A percentile compares a stretch with the other conserved stretches of the same genome.
These are phyloP conservation scores for Cymodocea nodosa DNA, from an alignment of 116 monocot species.

Conservation along the genomic window DNA sequence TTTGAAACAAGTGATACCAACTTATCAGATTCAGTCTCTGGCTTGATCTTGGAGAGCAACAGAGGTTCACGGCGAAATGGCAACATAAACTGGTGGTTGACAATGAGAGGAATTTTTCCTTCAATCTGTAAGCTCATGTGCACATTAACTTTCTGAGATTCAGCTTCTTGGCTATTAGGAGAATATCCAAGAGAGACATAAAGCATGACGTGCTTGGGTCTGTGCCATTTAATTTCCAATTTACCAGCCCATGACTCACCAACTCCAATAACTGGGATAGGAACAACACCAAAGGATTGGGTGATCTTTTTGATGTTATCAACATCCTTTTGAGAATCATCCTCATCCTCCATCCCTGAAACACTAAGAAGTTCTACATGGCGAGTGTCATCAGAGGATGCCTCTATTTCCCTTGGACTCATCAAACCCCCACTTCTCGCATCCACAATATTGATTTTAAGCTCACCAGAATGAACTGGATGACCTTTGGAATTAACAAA, in stretches of 20 bases:
- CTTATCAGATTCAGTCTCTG: conserved; percentile 17
- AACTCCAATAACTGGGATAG: conserved; percentile 42
- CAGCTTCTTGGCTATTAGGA: conserved; percentile 13
- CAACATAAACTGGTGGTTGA: conserved; percentile 61
- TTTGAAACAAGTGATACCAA: conserved; percentile 38
- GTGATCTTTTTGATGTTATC: conserved; percentile 72
- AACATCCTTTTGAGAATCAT: conserved; percentile 24
- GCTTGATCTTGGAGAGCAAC: conserved; percentile 53
- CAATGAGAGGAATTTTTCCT: conserved; percentile 62
- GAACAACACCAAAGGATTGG: conserved; percentile 84
- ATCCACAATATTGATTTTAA: conserved; percentile 97
- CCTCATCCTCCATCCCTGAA: conserved; percentile 35
- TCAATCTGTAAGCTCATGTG: conserved; percentile 96
- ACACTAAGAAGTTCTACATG: conserved; percentile 91
- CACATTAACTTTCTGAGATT: conserved; percentile 55
- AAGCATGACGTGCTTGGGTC: conserved; percentile 76
- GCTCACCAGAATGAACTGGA: conserved; percentile 57
- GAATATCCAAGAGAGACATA: conserved; percentile 88
- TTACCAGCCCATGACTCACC: conserved; percentile 81
- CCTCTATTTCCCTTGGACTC: conserved; percentile 74
- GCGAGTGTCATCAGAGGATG: conserved; percentile 43
- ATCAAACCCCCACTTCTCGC: conserved; percentile 80
- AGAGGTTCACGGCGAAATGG: conserved; percentile 79
- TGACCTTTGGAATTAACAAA: conserved; percentile 51
- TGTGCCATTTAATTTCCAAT: conserved; percentile 80